A percentile compares a stretch with the other conserved stretches of the same genome.
Conservation (phyloP, 148 eudicot genomes). For the Fallopia convolvulus region DNA sequence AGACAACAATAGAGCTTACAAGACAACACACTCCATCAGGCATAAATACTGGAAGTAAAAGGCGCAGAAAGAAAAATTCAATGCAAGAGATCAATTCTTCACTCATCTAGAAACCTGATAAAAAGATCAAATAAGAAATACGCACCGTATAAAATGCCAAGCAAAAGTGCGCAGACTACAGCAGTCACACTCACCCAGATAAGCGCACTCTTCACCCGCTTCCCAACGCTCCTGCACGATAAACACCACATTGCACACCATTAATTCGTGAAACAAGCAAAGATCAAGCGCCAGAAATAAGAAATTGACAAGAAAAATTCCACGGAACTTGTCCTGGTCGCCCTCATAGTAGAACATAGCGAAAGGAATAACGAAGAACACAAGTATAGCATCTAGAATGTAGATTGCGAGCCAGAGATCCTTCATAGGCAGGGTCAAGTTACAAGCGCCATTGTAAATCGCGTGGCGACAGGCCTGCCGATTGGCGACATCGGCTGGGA, state of each 20-base stretch:
- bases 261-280: background rate
- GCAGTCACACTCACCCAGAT: slow-evolving; percentile 73
- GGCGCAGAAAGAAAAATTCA: background rate
- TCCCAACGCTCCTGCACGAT: slow-evolving; percentile 54
- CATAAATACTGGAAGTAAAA: background rate
- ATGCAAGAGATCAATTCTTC: background rate
- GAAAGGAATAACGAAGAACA: slow-evolving; percentile 85
- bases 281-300: slow-evolving; percentile 5
- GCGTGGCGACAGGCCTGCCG: slow-evolving; percentile 93
- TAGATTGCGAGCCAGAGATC: slow-evolving; percentile 82
- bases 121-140: slow-evolving; percentile 6
- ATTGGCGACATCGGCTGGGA: slow-evolving; percentile 95
- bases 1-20: background rate
- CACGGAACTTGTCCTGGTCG: slow-evolving; percentile 87
- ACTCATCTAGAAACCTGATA: background rate
- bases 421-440: slow-evolving; percentile 91
- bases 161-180: slow-evolving; percentile 64
- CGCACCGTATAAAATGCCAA: slow-evolving; percentile 92
- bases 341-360: slow-evolving; percentile 98
- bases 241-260: slow-evolving; percentile 7
- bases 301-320: background rate
- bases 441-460: slow-evolving; percentile 87
- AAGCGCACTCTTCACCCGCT: slow-evolving; percentile 70
- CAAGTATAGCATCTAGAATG: slow-evolving; percentile 72
- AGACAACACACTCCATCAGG: background rate